Base-by-base conservation (phyloP, 1,139 yeast species). In the Candida sp. region DNA sequence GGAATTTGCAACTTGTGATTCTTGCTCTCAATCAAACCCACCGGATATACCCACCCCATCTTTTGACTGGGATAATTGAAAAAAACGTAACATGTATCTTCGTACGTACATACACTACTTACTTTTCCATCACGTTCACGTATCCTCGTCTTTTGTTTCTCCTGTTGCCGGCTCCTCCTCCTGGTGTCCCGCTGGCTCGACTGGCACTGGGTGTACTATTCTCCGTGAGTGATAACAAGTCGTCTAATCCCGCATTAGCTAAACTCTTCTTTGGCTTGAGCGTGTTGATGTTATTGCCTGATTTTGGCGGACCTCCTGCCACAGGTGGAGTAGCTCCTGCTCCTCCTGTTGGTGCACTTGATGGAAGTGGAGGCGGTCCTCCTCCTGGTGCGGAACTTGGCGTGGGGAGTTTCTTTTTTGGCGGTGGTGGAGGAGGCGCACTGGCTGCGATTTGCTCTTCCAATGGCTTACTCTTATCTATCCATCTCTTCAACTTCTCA, bases 401-500 rank as follows among this genome's bases (percentile, higher is more conserved):
- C 44, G 52, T 48, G 2, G 31, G 9, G 9, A 52, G 54, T 50
- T 69, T 70, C 39, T 51, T 54, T 60, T 77, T 80, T 33, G 69
- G 66, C 3, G 91, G 90, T 3, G 96, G 94, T 2, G 96, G 96
- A 2, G 96, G 90, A 2, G 94, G 85, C 1, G 84, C 80, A 1
- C 81, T 71, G 7, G 80, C 70, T 53, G 72, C 75, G 54, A 84
- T 78, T 58, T 87, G 90, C 46, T 91, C 97, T 55, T 85, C 85
- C 43, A 89, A 81, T 1, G 90, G 84, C 17, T 80, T 82, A 54
- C 85, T 84, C 54, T 83, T 84, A 63, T 90, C 87, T 49, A 94
- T 84, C 97, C 98, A 94, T 63, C 97, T 80, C 64, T 88, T 87
- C 63, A 90, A 80, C 54, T 88, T 84, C 61, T 90, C 96, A 69